Base-by-base conservation (phyloP, 2,329 filamentous ascomycete genomes). In the Nigrograna mackinnonii region DNA sequence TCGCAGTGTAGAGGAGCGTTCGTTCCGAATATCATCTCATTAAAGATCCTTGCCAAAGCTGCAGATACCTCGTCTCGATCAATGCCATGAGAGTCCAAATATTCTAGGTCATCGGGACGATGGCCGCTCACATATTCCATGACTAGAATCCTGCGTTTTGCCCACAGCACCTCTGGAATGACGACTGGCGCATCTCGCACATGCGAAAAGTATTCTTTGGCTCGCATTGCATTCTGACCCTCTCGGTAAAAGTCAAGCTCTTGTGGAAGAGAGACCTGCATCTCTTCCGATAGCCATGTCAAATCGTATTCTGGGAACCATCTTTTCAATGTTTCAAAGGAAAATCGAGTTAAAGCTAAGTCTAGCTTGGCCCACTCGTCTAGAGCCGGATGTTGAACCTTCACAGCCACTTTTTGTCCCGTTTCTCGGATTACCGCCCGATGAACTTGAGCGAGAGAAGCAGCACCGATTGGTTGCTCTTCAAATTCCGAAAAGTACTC, bases 301-400 rank as follows among this genome's bases (percentile, higher is more conserved):
- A 99, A 78, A 67, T 99, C 94, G 68, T 99, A 99, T 57, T 97
- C 91, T 2, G 95, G 95, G 63, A 99, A 99, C 76, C 92, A 96
- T 44, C 82, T 81, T 70, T 95, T 96, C 46, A 99, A 74, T 0
- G 86, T 94, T 9, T 85, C 84, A 68, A 99, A 99, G 0, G 91
- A 95, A 59, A 94, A 95, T 26, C 82, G 77, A 4, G 94, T 99
- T 47, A 99, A 76, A 2, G 85, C 83, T 52, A 97, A 78, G 67
- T 99, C 94, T 9, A 99, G 77, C 19, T 85, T 87, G 13, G 90
- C 87, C 89, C 91, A 99, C 69, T 95, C 87, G 48, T 91, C 88
- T 41, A 99, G 74, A 4, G 83, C 80, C 2, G 94, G 94, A 70
- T 99, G 94, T 66, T 99, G 94, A 9, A 99, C 86, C 70, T 99